phyloP scores from a whole-genome alignment of 495 filamentous ascomycete genomes.

The Tuber melanosporum region DNA sequence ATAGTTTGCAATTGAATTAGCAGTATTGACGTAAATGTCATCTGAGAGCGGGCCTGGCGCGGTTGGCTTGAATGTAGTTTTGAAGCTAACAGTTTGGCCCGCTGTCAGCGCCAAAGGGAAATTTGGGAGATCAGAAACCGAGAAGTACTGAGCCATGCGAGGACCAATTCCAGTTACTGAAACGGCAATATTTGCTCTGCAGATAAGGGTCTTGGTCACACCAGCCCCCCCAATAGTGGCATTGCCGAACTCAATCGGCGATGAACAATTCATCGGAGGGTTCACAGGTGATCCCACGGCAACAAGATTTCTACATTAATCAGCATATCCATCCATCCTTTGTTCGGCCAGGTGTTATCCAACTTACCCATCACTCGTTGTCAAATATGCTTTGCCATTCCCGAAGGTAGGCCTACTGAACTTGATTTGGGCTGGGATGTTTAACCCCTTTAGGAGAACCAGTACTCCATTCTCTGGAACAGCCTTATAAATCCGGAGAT shows the following conservation, averaged over 20 bases:
- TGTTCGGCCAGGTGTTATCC: background rate
- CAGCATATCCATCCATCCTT: background rate
- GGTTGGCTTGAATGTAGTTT: slow-evolving; percentile 39
- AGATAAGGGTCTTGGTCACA: slow-evolving; percentile 37
- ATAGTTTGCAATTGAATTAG: slow-evolving; percentile 44
- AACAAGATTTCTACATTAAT: slow-evolving; percentile 28
- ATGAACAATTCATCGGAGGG: slow-evolving; percentile 40
- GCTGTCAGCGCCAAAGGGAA: slow-evolving; percentile 42
- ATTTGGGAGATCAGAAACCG: slow-evolving; percentile 41
- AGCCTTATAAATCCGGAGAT: slow-evolving; percentile 46
- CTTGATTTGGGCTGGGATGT: slow-evolving; percentile 42
- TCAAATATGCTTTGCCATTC: slow-evolving; percentile 41
- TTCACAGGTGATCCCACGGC: slow-evolving; percentile 43
- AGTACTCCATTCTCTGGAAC: slow-evolving; percentile 43
- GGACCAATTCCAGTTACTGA: slow-evolving; percentile 40
- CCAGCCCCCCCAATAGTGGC: slow-evolving; percentile 30
- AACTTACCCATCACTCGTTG: slow-evolving; percentile 33
- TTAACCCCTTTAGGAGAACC: slow-evolving; percentile 42
- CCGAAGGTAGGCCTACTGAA: slow-evolving; percentile 44
- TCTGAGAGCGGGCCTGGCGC: slow-evolving; percentile 44
- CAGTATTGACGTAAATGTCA: slow-evolving; percentile 45
- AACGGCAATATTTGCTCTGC: slow-evolving; percentile 42
- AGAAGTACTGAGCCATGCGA: slow-evolving; percentile 43
- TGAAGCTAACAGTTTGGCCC: slow-evolving; percentile 45
- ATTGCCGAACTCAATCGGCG: slow-evolving; percentile 41